Evolutionary conservation across 208 protist genomes (phyloP), one percentile per base, ranked within the genome.

Genomic region (Acanthamoeba royreba): DNA sequence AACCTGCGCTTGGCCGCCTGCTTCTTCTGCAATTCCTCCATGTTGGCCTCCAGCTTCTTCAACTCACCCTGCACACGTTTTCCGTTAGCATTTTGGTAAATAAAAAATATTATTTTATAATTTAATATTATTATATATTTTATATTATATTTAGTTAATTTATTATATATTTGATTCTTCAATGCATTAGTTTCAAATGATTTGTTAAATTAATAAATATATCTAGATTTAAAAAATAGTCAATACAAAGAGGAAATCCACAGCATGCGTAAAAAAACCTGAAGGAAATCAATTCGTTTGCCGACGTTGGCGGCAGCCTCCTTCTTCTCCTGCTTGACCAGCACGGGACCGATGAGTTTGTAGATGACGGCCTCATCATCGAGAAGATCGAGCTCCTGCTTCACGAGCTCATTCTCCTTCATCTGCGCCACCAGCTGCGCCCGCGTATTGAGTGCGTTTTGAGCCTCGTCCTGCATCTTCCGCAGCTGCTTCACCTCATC

Each of bases 391-490:
- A 99, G 96, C 94, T 99, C 98, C 92, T 98, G 97, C 49, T 96
- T 95, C 42, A 99, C 98, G 77, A 99, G 96, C 79, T 99, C 98
- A 94, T 99, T 99, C 89, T 99, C 98, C 87, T 98, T 98, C 93
- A 98, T 98, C 91, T 99, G 98, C 1, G 97, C 97, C 47, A 97
- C 97, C 79, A 99, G 97, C 77, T 98, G 98, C n/a, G 96, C 97
- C 47, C 97, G 97, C 11, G 96, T 95, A 61, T 98, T 96, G 42
- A 98, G 95, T 33, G 98, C 77, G 92, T 98, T 98, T 42, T 94
- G 93, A 92, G 98, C 98, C 91, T 98, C 97, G n/a, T 97, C 96
- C 28, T 97, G 97, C 8, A 98, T 66, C 19, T 98, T 97, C 90
- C 98, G 97, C 25, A 98, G 93, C 91, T 97, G 97, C 77, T 98